Evolutionary conservation across 2,329 filamentous ascomycete species (phyloP), one percentile per base, ranked within the genome.

Genomic region (Bipolaris bicolor): DNA sequence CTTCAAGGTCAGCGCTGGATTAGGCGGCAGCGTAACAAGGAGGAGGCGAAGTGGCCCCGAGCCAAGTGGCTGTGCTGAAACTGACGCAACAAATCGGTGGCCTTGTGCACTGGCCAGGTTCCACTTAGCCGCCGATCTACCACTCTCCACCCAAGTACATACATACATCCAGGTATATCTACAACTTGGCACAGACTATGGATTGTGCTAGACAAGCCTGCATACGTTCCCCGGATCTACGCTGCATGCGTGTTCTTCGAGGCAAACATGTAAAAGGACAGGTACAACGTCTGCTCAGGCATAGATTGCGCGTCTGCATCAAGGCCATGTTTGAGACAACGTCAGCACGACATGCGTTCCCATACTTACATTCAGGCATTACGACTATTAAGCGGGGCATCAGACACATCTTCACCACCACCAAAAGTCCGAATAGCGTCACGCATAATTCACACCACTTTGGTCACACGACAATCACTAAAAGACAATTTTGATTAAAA

Each of bases 1-100:
- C 13, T 60, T 58, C 44, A 62, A 50, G 41, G 55, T 54, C 55
- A 39, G 54, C 40, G 41, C 26, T 34, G 58, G 45, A 36, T 56
- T 36, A 60, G 60, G 47, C 57, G 63, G 61, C 61, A 56, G 61
- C 45, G 39, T 45, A 39, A 39, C 33, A 40, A 46, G 50, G 55
- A 60, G 63, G 54, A 60, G 66, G 61, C 66, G 57, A 59, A 61
- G 65, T 57, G 34, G 34, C 18, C 29, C 15, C 16, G 47, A 54
- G 48, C 29, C 39, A 46, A 51, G 48, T 33, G 51, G 59, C 55
- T 52, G 48, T 49, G 58, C 61, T 52, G 49, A 39, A 49, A 44
- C 52, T 59, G 58, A 65, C 60, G 62, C 51, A 58, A 52, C 50
- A 18, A 26, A 40, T 55, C 48, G 55, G 49, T 31, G 63, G 62